Evolutionary conservation across 768 basidiomycete genomes (phyloP).

Genomic region (Hygrophorus pudorinus): DNA sequence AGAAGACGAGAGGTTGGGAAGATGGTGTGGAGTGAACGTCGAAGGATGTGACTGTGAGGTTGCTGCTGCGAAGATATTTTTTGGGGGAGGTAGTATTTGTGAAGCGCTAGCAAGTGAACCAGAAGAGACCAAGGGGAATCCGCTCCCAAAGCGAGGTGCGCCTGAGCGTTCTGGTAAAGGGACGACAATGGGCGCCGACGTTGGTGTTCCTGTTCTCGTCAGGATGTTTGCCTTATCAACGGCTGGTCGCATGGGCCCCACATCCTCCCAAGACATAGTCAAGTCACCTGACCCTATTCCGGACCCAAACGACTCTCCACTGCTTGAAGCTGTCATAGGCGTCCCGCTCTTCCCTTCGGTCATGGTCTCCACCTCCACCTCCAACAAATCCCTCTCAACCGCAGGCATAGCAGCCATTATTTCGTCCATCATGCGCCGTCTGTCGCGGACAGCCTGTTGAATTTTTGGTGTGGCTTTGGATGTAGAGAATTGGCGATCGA

Average conservation of each 20-base stretch:
- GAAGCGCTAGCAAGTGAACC: slow-evolving; percentile 3
- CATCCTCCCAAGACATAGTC: slow-evolving; percentile 13
- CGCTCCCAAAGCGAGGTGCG: slow-evolving; percentile 27
- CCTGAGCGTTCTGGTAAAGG: slow-evolving; percentile 21
- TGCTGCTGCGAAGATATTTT: background rate
- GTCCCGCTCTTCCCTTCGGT: slow-evolving; percentile 4
- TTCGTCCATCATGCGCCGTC: slow-evolving; percentile 63
- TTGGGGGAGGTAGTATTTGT: background rate
- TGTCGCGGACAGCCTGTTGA: slow-evolving; percentile 33
- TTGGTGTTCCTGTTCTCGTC: slow-evolving; percentile 17
- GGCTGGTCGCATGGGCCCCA: slow-evolving; percentile 14
- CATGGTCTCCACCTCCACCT: slow-evolving; percentile 40
- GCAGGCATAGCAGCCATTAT: slow-evolving; percentile 53
- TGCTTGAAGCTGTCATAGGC: slow-evolving; percentile 2
- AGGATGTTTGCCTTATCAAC: slow-evolving; percentile 14
- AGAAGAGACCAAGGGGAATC: slow-evolving; percentile 10
- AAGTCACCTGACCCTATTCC: slow-evolving; percentile 9
- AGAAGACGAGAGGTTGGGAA: slow-evolving; percentile 6
- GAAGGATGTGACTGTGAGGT: slow-evolving; percentile 1
- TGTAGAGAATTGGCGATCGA: slow-evolving; percentile 52
- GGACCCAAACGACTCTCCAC: background rate
- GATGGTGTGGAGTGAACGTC: background rate
- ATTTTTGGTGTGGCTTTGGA: slow-evolving; percentile 24
- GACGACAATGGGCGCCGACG: slow-evolving; percentile 13
- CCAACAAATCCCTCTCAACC: slow-evolving; percentile 53